A percentile compares a stretch with the other conserved stretches of the same genome.
phyloP scores from a whole-genome alignment of 2,329 filamentous ascomycete species.

The Mycosphaerella arachidis region DNA sequence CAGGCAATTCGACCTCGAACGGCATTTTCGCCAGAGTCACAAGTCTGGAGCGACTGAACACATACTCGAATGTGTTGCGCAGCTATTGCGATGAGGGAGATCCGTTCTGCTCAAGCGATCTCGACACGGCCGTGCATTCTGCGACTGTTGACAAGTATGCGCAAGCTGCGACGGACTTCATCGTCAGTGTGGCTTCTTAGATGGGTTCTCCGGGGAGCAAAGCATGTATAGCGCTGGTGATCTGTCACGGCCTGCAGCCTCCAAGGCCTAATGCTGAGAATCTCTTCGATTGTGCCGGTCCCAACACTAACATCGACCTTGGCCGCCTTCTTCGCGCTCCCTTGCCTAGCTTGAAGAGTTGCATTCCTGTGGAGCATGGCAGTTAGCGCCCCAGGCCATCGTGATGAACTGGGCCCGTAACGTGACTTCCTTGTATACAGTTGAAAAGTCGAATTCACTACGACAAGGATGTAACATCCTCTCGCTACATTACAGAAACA shows the following conservation, averaged over 20 bases:
- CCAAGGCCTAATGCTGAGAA: no score
- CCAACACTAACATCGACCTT: no score
- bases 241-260: no score
- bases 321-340: no score
- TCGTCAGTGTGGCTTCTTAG: conserved; percentile 14
- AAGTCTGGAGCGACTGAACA: conserved; percentile 16
- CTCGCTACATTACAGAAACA: not conserved
- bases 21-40: conserved; percentile 25
- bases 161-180: conserved; percentile 19
- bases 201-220: no score
- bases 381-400: no score
- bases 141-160: conserved; percentile 15
- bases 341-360: no score
- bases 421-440: not conserved
- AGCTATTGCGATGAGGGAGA: conserved; percentile 26
- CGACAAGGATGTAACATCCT: not conserved
- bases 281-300: no score
- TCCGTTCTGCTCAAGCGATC: conserved; percentile 21
- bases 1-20: conserved; percentile 29
- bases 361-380: no score
- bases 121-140: conserved; percentile 19
- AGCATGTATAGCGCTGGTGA: no score
- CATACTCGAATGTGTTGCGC: conserved; percentile 18
- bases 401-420: not conserved
- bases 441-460: not conserved